Evolutionary conservation across 208 protist species (phyloP).

Genomic region (Leishmania amazonensis): DNA sequence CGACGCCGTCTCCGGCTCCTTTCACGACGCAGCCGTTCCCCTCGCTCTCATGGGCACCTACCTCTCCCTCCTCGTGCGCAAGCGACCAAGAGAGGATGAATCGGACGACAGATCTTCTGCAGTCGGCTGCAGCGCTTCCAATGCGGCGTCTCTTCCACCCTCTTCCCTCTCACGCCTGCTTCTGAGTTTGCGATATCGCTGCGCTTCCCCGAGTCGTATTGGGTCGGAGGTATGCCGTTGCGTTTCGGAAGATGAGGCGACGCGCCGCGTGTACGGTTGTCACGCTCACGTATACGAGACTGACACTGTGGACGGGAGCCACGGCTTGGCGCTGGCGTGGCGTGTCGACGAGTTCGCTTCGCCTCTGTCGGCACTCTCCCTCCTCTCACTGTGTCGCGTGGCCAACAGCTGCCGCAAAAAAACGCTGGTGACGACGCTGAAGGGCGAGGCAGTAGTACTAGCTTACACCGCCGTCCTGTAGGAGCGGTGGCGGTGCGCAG

Average conservation of each 20-base stretch:
- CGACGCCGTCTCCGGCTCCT: not conserved
- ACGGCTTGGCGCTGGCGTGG: constrained; percentile 77
- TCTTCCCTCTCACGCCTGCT: constrained; percentile 14
- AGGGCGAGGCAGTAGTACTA: constrained; percentile 31
- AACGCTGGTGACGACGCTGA: constrained; percentile 36
- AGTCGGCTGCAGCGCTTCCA: not conserved
- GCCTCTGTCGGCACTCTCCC: constrained; percentile 27
- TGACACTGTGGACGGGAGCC: constrained; percentile 35
- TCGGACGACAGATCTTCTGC: not conserved
- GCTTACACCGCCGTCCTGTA: constrained; percentile 52
- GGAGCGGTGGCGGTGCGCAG: not conserved
- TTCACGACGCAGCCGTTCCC: not conserved
- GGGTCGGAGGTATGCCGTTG: constrained; percentile 39
- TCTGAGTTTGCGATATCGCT: constrained; percentile 21
- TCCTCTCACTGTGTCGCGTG: constrained; percentile 72
- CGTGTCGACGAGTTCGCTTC: constrained; percentile 26
- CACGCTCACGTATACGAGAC: constrained; percentile 75
- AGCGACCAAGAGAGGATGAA: not conserved
- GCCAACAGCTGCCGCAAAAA: constrained; percentile 80
- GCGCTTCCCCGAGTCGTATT: not conserved
- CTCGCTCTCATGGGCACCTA: not conserved
- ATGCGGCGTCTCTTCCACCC: not conserved
- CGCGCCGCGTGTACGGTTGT: constrained; percentile 62
- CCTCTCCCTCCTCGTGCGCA: not conserved
- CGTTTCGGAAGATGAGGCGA: constrained; percentile 38